Evolutionary conservation across 2,329 filamentous ascomycete species (phyloP), one percentile per base, ranked within the genome.

Genomic region (Exophiala viscosa): DNA sequence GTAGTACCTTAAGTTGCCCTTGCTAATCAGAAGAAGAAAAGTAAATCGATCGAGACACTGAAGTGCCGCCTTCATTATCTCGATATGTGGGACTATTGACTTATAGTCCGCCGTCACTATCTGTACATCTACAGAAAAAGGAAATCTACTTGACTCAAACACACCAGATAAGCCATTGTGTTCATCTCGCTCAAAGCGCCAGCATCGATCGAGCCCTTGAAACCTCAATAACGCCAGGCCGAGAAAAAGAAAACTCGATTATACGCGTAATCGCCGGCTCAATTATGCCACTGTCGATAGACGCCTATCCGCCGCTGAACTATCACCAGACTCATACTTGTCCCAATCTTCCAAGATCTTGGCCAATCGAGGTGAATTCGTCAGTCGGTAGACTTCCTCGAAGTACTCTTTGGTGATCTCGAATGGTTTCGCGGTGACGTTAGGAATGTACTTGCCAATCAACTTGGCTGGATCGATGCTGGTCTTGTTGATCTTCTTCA

Each of bases 401-500:
- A 99, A 99, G 77, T 99, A 99, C 76, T 97, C 93, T 81, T 91
- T 95, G 50, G 90, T 95, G 61, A 99, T 79, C 70, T 90, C 90
- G 70, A 99, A 99, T 13, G 93, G 93, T 74, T 86, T 86, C 53
- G 93, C 93, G 50, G 93, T 99, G 62, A 99, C 95, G 73, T 99
- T 99, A 64, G 93, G 93, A 62, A 99, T 97, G 76, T 99, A 99
- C 76, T 99, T 99, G 66, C 93, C 93, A 62, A 99, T 82, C 66
- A 99, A 76, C 80, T 97, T 97, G 70, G 88, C 87, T 4, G 93
- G 93, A 70, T 99, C 93, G 70, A 99, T 97, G 48, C 88, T 95
- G 18, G 91, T 96, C 84, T 95, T 96, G 81, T 97, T 90, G 77
- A 99, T 97, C 83, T 99, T 99, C 88, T 97, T 99, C 65, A 97